phyloP scores from a whole-genome alignment of 768 basidiomycete genomes.

The Dacryopinax primogenitus region DNA sequence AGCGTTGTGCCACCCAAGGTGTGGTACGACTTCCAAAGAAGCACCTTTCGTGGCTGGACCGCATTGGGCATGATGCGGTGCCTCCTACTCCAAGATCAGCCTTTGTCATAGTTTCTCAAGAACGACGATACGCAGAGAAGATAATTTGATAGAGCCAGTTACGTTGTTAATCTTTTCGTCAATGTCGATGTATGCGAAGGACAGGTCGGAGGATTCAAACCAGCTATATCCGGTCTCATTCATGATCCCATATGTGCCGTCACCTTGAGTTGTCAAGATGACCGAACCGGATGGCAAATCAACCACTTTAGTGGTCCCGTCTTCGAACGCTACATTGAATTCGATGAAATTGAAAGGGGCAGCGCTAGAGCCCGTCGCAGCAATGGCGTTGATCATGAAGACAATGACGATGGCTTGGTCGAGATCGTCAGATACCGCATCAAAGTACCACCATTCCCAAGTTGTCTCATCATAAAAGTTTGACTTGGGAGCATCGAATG shows the following conservation, averaged over 20 bases:
- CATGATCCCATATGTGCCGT: background rate
- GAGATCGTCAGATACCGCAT: background rate
- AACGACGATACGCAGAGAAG: background rate
- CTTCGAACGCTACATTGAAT: background rate
- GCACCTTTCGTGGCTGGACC: background rate
- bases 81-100: background rate
- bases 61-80: background rate
- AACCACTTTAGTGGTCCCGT: background rate
- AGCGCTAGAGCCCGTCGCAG: background rate
- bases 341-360: conserved; percentile 1
- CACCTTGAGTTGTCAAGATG: background rate
- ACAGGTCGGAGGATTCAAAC: background rate
- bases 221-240: background rate
- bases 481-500: background rate
- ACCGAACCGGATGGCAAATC: background rate
- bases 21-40: background rate
- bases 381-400: background rate
- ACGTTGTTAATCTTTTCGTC: background rate
- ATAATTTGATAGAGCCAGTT: background rate
- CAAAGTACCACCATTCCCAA: background rate
- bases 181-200: background rate
- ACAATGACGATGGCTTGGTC: background rate
- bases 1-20: background rate
- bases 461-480: background rate
- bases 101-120: background rate